Conservation (phyloP, 2,329 filamentous ascomycete genomes). For the Penicillium crustosum region DNA sequence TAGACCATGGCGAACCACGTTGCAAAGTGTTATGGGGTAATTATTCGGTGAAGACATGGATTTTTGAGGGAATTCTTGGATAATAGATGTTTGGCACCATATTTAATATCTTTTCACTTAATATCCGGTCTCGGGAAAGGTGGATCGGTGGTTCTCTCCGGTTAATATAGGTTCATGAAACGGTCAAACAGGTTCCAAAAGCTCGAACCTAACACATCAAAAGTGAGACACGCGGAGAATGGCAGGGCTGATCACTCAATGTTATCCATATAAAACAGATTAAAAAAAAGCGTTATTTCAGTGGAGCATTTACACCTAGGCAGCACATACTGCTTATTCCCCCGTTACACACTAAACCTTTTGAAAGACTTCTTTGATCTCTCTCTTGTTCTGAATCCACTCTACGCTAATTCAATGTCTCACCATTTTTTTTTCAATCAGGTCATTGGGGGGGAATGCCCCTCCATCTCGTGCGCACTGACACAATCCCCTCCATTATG, state of each 20-base stretch:
- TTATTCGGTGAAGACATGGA: neutral
- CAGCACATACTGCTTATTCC: neutral
- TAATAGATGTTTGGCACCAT: neutral
- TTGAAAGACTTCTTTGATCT: neutral
- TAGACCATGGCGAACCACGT: neutral
- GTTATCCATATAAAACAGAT: neutral
- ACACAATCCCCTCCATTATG: conserved; percentile 15
- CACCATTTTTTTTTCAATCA: neutral
- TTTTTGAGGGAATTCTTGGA: neutral
- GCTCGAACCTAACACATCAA: neutral
- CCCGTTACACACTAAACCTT: neutral
- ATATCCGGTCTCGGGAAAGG: neutral
- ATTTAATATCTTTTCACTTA: neutral
- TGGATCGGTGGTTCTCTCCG: neutral
- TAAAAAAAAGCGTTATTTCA: neutral
- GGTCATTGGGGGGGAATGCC: conserved; percentile 6
- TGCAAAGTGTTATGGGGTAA: neutral
- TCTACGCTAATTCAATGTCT: conserved; percentile 2
- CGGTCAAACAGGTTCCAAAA: neutral
- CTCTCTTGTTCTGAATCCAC: neutral
- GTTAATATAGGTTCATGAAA: neutral
- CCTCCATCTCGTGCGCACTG: neutral
- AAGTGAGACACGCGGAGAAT: neutral
- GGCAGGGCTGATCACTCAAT: neutral
- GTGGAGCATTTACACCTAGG: too few relatives aligned